A percentile compares a stretch with the other conserved stretches of the same genome.
These are phyloP conservation scores for Cladosporium colombiae DNA, from an alignment of 2,329 filamentous ascomycete species.

Conservation along the genomic window DNA sequence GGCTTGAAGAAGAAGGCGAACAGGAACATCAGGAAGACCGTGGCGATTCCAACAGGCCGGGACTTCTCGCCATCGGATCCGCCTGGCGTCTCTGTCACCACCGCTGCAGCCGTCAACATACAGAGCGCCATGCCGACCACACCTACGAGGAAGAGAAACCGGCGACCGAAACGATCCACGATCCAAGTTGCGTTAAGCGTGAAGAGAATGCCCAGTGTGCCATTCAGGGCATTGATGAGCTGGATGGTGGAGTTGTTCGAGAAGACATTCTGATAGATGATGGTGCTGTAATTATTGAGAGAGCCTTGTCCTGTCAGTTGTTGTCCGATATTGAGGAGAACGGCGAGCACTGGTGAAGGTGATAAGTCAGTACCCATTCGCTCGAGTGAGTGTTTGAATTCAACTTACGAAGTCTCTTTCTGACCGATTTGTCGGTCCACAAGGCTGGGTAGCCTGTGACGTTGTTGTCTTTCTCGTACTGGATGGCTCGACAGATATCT, in stretches of 20 bases:
- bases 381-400: not conserved
- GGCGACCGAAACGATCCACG: constrained; percentile 69
- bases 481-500: constrained; percentile 5
- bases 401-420: not conserved
- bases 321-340: not conserved
- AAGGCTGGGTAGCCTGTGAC: not conserved
- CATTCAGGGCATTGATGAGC: constrained; percentile 8
- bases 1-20: constrained; percentile 13
- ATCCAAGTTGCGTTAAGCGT: constrained; percentile 64
- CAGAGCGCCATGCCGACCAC: constrained; percentile 68
- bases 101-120: constrained; percentile 54
- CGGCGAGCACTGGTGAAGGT: not conserved
- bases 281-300: constrained; percentile 8
- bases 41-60: not conserved
- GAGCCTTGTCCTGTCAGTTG: constrained; percentile 8
- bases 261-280: constrained; percentile 14
- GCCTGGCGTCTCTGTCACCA: constrained; percentile 5
- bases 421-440: constrained; percentile 1
- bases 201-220: not conserved
- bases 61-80: constrained; percentile 9
- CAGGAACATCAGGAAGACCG: constrained; percentile 5
- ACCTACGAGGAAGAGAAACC: constrained; percentile 69
- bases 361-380: not conserved
- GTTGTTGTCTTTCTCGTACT: constrained; percentile 1
- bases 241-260: constrained; percentile 11